phyloP scores from a whole-genome alignment of 345 rosid genomes.

The Jatropha curcas region DNA sequence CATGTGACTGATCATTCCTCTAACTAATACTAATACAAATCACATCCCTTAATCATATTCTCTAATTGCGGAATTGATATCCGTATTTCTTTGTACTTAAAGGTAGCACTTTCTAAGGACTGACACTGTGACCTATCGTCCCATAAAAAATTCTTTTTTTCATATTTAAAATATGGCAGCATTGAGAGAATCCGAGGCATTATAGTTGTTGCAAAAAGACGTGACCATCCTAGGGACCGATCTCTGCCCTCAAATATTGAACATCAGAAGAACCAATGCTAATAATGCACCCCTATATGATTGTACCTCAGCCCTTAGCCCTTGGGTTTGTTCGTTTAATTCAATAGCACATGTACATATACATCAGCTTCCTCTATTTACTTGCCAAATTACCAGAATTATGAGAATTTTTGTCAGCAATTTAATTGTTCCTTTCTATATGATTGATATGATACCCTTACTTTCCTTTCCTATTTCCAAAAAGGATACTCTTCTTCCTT shows the following conservation, averaged over 20 bases:
- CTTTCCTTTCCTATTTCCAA: no score
- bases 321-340: no score
- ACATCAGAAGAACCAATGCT: neutral
- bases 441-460: neutral
- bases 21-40: constrained; percentile 3
- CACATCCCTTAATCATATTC: constrained; percentile 11
- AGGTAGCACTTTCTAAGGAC: constrained; percentile 13
- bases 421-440: neutral
- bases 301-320: neutral
- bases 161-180: neutral
- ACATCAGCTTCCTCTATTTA: neutral
- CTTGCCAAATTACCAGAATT: neutral
- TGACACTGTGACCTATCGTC: constrained; percentile 14
- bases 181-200: constrained; percentile 46
- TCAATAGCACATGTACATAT: neutral
- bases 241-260: neutral
- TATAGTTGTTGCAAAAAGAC: constrained; percentile 36
- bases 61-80: constrained; percentile 24
- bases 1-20: constrained; percentile 33
- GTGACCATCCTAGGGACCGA: constrained; percentile 30
- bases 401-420: no score
- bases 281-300: neutral
- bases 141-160: no score
- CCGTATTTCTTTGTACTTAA: constrained; percentile 35
- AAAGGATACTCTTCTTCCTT: no score